Evolutionary conservation across 352 stramenopile species (phyloP).

Genomic region (Pythium sp.): DNA sequence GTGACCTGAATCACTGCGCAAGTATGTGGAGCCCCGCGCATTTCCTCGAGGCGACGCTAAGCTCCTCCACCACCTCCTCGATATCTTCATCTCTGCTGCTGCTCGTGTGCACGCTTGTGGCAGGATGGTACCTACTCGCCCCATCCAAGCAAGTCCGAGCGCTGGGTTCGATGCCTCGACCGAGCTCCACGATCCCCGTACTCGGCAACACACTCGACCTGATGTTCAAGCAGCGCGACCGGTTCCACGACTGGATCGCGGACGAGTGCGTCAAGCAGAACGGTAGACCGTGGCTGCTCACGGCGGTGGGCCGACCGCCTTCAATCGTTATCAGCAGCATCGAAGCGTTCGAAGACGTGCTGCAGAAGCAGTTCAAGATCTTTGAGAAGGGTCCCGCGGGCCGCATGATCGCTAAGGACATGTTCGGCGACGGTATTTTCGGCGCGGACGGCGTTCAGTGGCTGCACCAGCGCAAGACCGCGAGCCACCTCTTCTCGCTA

Average conservation of each 20-base stretch:
- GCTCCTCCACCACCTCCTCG: neutral
- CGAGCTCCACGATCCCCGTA: slow-evolving; percentile 36
- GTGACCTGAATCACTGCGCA: neutral
- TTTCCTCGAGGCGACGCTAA: slow-evolving; percentile 3
- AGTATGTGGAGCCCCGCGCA: slow-evolving; percentile 11
- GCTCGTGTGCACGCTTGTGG: slow-evolving; percentile 13
- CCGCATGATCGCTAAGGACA: slow-evolving; percentile 32
- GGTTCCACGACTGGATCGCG: slow-evolving; percentile 58
- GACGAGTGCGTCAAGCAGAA: slow-evolving; percentile 41
- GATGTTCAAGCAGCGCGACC: slow-evolving; percentile 37
- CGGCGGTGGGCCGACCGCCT: slow-evolving; percentile 32
- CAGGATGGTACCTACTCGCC: slow-evolving; percentile 22
- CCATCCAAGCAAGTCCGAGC: slow-evolving; percentile 27
- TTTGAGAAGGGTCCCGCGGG: slow-evolving; percentile 64
- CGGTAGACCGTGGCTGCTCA: slow-evolving; percentile 43
- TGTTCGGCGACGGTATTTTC: slow-evolving; percentile 76
- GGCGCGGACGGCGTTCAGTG: slow-evolving; percentile 58
- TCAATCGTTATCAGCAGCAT: slow-evolving; percentile 41
- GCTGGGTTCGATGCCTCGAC: slow-evolving; percentile 26
- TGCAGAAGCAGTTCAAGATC: slow-evolving; percentile 66
- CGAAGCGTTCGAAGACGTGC: slow-evolving; percentile 46
- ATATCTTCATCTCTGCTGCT: slow-evolving; percentile 20
- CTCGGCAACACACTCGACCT: slow-evolving; percentile 53
- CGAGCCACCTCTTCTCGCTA: slow-evolving; percentile 86
- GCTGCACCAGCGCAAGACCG: slow-evolving; percentile 70